Evolutionary conservation across 768 basidiomycete species (phyloP).

Genomic region (Serendipita sp.): DNA sequence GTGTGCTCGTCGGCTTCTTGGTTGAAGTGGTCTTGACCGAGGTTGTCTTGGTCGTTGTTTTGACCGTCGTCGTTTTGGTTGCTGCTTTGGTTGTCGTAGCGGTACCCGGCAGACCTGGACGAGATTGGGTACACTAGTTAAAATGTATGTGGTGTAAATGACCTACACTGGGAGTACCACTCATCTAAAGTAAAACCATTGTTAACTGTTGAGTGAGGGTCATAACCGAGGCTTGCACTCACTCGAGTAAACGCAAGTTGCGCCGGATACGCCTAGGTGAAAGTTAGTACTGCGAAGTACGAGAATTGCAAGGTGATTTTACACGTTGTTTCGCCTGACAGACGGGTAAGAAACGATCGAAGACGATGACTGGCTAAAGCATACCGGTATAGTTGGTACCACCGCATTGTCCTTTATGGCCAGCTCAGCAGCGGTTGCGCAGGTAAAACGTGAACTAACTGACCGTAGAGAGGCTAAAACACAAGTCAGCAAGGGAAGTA

Average conservation of each 20-base stretch:
- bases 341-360: not conserved
- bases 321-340: not conserved
- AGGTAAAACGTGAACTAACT: not conserved
- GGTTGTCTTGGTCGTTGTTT: slow-evolving; percentile 7
- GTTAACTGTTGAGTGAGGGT: not conserved
- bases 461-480: not conserved
- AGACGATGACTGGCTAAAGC: not conserved
- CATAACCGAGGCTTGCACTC: not conserved
- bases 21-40: slow-evolving; percentile 6
- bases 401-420: not conserved
- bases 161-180: not conserved
- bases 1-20: not conserved
- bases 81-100: not conserved
- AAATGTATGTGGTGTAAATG: not conserved
- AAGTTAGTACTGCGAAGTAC: not conserved
- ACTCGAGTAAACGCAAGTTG: not conserved
- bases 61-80: slow-evolving; percentile 1
- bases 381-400: not conserved
- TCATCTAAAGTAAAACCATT: not conserved
- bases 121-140: not conserved
- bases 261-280: not conserved
- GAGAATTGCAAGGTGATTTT: not conserved
- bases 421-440: not conserved
- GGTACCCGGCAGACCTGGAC: not conserved
- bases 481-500: no score